These are phyloP conservation scores for Margaritispora aquatica DNA, from an alignment of 495 filamentous ascomycete genomes.

Conservation along the genomic window DNA sequence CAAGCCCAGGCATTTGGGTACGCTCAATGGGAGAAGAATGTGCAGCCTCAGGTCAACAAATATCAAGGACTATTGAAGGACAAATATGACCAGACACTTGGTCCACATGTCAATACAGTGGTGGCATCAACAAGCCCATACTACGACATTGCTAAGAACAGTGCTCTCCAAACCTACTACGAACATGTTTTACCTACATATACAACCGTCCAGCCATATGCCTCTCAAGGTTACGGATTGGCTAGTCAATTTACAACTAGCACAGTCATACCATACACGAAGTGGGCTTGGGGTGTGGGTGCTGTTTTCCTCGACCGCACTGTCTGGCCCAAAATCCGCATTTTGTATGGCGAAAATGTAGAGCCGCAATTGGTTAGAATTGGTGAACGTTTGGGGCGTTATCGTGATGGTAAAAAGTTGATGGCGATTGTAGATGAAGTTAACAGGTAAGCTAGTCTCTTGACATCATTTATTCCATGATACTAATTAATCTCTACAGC, in stretches of 20 bases:
- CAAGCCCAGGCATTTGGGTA: conserved; percentile 56
- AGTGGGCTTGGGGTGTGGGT: conserved; percentile 59
- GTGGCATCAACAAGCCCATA: conserved; percentile 58
- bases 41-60: conserved; percentile 66
- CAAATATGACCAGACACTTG: conserved; percentile 64
- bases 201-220: conserved; percentile 63
- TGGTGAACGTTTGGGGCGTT: conserved; percentile 78
- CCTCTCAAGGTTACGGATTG: conserved; percentile 58
- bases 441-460: conserved; percentile 34
- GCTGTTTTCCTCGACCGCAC: conserved; percentile 64
- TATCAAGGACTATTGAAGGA: conserved; percentile 50
- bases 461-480: background rate
- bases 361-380: conserved; percentile 94
- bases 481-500: conserved; percentile 5
- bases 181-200: conserved; percentile 71
- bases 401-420: conserved; percentile 61
- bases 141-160: conserved; percentile 55
- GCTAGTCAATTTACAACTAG: conserved; percentile 59
- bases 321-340: conserved; percentile 71
- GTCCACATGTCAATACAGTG: conserved; percentile 64
- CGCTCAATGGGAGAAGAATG: conserved; percentile 68
- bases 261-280: conserved; percentile 67
- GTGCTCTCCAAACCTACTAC: conserved; percentile 59
- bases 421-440: conserved; percentile 51
- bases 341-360: conserved; percentile 83